Conservation (phyloP, 2,329 filamentous ascomycete genomes). For the Colletotrichum cordylinicola region DNA sequence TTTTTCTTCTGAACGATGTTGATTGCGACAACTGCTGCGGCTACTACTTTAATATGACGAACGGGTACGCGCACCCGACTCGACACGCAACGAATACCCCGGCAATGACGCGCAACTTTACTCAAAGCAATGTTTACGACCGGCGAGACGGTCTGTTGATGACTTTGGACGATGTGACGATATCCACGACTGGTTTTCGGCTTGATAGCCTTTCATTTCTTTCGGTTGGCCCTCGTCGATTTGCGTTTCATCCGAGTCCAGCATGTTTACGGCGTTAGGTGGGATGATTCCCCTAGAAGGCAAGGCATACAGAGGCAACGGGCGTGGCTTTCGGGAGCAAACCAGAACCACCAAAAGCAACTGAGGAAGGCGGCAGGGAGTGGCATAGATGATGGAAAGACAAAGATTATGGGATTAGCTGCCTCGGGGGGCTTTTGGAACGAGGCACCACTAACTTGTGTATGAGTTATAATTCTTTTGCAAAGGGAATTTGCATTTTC, state of each 20-base stretch:
- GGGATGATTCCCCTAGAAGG: constrained; percentile 11
- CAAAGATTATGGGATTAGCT: constrained; percentile 4
- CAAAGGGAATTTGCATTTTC: constrained; percentile 23
- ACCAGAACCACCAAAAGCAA: constrained; percentile 15
- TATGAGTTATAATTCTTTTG: constrained; percentile 23
- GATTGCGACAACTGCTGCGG: not conserved
- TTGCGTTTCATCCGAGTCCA: constrained; percentile 10
- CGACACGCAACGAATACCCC: constrained; percentile 4
- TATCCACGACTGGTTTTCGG: constrained; percentile 21
- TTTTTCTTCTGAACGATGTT: constrained; percentile 1
- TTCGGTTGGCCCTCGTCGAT: constrained; percentile 1
- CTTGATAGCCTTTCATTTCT: constrained; percentile 10
- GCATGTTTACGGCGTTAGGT: constrained; percentile 23
- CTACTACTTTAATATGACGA: not conserved
- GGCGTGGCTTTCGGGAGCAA: constrained; percentile 8
- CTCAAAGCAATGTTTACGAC: constrained; percentile 15
- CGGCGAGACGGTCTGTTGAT: constrained; percentile 10
- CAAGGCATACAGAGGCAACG: not conserved
- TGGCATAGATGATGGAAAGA: constrained; percentile 10
- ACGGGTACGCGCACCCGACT: not conserved
- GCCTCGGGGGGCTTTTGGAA: constrained; percentile 5
- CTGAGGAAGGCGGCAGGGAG: not conserved
- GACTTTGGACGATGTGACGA: constrained; percentile 24
- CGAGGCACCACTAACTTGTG: constrained; percentile 9
- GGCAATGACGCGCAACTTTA: not conserved